Base-by-base conservation (phyloP, 768 basidiomycete genomes). In the Lactarius pseudohatsudake region DNA sequence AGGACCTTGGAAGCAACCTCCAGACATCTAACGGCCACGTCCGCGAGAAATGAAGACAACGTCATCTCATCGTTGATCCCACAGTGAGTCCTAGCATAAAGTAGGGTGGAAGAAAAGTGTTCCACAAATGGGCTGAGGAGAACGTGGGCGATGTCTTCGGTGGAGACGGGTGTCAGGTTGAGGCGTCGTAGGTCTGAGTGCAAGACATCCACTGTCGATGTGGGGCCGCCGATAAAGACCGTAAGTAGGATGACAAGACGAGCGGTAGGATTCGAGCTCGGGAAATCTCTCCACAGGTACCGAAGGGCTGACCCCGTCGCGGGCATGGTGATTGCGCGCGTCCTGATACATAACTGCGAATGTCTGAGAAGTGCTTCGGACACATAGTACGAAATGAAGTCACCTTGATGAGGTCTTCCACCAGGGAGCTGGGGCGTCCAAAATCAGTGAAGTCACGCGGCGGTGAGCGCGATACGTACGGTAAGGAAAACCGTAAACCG, bases 191-290 rank as follows among this genome's bases (percentile, higher is more conserved):
- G 77, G 69, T 84, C 85, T 50, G 77, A 74, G 59, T 80, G 70
- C 80, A 62, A 71, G 67, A 9, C 55, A 59, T 30, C 68, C 59
- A 20, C 67, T 57, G 64, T 55, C 41, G 65, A 55, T 34, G 59
- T 54, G 26, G 60, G 32, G 32, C 71, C 75, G 56, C 76, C 73
- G 40, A 86, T 78, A 75, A 88, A 90, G 22, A 88, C 79, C 18
- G 85, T 84, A 64, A 91, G 80, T n/a, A 93, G 81, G 76, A 95
- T 85, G 62, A 89, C 89, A 26, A 87, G 81, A 50, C 90, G 87
- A 68, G 86, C 87, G 57, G 79, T 79, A 26, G 81, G 80, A 72
- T 90, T 83, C 8, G 79, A 70, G 53, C 83, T 85, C 26, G 88
- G 86, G 73, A 89, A 91, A 72, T 92, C 90, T 56, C 77, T 75